These are phyloP conservation scores for Helenozyma rhizophorensis DNA, from an alignment of 805 yeast species.

Conservation along the genomic window DNA sequence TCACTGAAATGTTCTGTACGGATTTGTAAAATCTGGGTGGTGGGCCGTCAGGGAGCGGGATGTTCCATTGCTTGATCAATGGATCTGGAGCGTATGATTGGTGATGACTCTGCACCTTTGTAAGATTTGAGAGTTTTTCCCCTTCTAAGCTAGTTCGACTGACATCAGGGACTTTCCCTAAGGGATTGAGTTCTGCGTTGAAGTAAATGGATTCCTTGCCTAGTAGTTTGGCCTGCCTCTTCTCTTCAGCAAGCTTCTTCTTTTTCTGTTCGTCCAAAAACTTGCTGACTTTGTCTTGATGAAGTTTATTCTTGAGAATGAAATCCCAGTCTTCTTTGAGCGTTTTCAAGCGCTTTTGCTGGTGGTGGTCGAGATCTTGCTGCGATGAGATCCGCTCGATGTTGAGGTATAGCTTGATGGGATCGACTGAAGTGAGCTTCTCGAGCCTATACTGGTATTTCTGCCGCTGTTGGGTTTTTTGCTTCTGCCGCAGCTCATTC, in stretches of 20 bases:
- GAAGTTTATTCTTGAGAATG: slow-evolving; percentile 30
- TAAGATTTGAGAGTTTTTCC: slow-evolving; percentile 21
- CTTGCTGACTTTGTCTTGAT: slow-evolving; percentile 22
- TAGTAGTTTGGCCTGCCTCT: slow-evolving; percentile 26
- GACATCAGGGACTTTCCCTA: slow-evolving; percentile 48
- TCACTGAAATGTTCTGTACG: slow-evolving; percentile 25
- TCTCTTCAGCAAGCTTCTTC: slow-evolving; percentile 14
- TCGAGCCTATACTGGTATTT: slow-evolving; percentile 26
- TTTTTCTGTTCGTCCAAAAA: slow-evolving; percentile 20
- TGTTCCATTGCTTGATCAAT: slow-evolving; percentile 19
- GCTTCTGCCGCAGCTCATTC: slow-evolving; percentile 33
- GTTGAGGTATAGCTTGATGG: slow-evolving; percentile 29
- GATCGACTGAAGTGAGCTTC: slow-evolving; percentile 27
- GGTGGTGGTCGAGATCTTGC: slow-evolving; percentile 13
- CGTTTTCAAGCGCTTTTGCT: slow-evolving; percentile 16
- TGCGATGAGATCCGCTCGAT: slow-evolving; percentile 24
- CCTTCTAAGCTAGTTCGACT: slow-evolving; percentile 5
- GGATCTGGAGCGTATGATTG: slow-evolving; percentile 26
- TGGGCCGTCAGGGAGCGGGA: slow-evolving; percentile 36
- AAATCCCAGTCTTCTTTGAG: slow-evolving; percentile 40
- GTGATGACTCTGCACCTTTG: slow-evolving; percentile 25
- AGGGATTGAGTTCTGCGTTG: slow-evolving; percentile 63
- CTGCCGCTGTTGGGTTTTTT: slow-evolving; percentile 33
- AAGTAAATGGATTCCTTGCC: slow-evolving; percentile 53
- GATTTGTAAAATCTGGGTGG: slow-evolving; percentile 46